These are phyloP conservation scores for Serpula lacrymans DNA, from an alignment of 768 basidiomycete species.

Conservation along the genomic window DNA sequence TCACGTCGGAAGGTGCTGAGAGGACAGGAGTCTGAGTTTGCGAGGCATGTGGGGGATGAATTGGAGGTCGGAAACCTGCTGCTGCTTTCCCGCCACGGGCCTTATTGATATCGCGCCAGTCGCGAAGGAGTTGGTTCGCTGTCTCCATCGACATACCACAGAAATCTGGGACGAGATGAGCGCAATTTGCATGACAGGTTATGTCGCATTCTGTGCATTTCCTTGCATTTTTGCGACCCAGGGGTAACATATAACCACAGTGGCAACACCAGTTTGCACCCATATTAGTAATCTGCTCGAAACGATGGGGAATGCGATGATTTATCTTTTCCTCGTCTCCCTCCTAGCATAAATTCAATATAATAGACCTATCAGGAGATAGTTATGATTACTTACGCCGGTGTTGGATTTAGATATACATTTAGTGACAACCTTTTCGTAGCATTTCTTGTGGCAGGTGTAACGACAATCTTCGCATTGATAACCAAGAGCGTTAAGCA, in stretches of 20 bases:
- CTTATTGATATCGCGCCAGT: constrained; percentile 89
- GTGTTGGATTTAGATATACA: constrained; percentile 97
- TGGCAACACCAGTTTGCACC: constrained; percentile 99
- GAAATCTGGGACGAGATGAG: constrained; percentile 98
- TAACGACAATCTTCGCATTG: constrained; percentile 99
- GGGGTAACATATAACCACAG: constrained; percentile 96
- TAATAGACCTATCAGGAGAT: constrained; percentile 4
- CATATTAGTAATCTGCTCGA: constrained; percentile 94
- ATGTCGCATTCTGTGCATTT: constrained; percentile 95
- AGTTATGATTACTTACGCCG: constrained; percentile 56
- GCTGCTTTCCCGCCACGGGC: constrained; percentile 47
- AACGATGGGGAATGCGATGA: constrained; percentile 97
- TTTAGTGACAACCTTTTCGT: constrained; percentile 98
- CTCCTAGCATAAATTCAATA: constrained; percentile 48
- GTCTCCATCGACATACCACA: constrained; percentile 99
- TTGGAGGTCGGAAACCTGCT: constrained; percentile 34
- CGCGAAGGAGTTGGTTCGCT: constrained; percentile 86
- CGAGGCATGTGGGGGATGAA: constrained; percentile 28
- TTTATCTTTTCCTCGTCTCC: constrained; percentile 99
- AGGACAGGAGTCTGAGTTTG: constrained; percentile 28
- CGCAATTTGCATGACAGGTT: constrained; percentile 96
- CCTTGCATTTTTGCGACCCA: constrained; percentile 94
- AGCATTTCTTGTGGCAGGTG: constrained; percentile 98
- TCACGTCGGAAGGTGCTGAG: constrained; percentile 29
- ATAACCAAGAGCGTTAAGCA: constrained; percentile 96